Evolutionary conservation across 495 filamentous ascomycete genomes (phyloP).

Genomic region (Aspergillus nidulans): DNA sequence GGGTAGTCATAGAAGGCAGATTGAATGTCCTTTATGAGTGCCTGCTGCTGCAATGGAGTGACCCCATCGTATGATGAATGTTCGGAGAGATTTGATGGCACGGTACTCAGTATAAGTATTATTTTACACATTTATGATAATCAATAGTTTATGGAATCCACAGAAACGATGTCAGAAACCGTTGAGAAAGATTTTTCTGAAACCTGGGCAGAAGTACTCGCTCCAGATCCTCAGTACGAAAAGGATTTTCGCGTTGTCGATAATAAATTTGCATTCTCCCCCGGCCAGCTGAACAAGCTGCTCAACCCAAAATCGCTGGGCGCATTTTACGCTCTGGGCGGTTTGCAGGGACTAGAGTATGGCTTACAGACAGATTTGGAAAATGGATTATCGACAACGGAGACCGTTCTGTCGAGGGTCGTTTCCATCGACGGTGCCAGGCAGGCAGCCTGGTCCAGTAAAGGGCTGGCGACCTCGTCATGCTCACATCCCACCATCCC

Average conservation of each 20-base stretch:
- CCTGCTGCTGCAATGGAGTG: not conserved
- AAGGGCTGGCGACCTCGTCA: slow-evolving; percentile 10
- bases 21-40: not conserved
- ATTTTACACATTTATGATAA: too few species aligned
- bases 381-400: slow-evolving; percentile 70
- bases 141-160: too few species aligned
- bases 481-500: not conserved
- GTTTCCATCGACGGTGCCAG: slow-evolving; percentile 28
- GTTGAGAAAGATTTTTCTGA: not conserved
- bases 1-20: not conserved
- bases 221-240: not conserved
- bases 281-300: slow-evolving; percentile 18
- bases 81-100: too few species aligned
- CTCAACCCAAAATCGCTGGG: slow-evolving; percentile 74
- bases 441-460: slow-evolving; percentile 63
- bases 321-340: slow-evolving; percentile 76
- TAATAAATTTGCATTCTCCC: slow-evolving; percentile 15
- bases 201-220: not conserved
- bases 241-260: slow-evolving; percentile 66
- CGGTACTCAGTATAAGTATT: too few species aligned
- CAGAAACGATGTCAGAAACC: not conserved
- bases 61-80: too few species aligned
- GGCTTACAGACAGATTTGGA: slow-evolving; percentile 66
- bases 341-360: slow-evolving; percentile 68
- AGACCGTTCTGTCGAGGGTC: slow-evolving; percentile 30